Conservation (phyloP, 495 filamentous ascomycete genomes). For the Staphylotrichum longicolle region DNA sequence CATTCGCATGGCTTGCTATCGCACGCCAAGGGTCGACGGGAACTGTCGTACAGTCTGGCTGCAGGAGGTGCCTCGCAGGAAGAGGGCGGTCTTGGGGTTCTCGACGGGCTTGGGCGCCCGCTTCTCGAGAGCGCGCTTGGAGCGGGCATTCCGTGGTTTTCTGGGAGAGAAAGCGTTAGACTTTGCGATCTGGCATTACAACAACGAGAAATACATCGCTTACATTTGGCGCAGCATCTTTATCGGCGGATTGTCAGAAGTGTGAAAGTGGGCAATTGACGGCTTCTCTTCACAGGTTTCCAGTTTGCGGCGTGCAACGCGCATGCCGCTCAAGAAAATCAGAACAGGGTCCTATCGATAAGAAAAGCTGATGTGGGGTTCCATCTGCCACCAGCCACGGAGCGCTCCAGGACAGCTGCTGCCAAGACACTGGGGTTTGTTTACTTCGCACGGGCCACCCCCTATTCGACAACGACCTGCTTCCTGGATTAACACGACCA, state of each 20-base stretch:
- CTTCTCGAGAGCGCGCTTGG: constrained; percentile 87
- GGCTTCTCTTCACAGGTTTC: background rate
- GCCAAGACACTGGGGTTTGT: background rate
- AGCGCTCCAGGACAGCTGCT: background rate
- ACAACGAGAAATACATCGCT: background rate
- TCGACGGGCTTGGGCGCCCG: constrained; percentile 84
- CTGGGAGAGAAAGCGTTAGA: constrained; percentile 40
- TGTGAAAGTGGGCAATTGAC: background rate
- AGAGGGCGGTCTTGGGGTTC: constrained; percentile 80
- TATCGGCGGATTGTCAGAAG: constrained; percentile 14
- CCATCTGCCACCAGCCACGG: background rate
- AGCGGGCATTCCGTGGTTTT: constrained; percentile 91
- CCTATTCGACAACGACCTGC: background rate
- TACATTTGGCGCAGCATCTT: constrained; percentile 39
- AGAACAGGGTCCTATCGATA: constrained; percentile 22
- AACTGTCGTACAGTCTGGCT: constrained; percentile 57
- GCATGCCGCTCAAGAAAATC: constrained; percentile 24
- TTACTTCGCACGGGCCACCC: constrained; percentile 9
- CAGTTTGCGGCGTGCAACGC: background rate
- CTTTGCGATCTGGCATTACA: background rate
- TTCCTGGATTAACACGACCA: background rate
- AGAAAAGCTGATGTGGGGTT: constrained; percentile 18
- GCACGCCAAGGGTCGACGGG: background rate
- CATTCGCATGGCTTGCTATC: background rate
- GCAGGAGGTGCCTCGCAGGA: constrained; percentile 80